Evolutionary conservation across 2,329 filamentous ascomycete genomes (phyloP).

Genomic region (Aureobasidium sp.): DNA sequence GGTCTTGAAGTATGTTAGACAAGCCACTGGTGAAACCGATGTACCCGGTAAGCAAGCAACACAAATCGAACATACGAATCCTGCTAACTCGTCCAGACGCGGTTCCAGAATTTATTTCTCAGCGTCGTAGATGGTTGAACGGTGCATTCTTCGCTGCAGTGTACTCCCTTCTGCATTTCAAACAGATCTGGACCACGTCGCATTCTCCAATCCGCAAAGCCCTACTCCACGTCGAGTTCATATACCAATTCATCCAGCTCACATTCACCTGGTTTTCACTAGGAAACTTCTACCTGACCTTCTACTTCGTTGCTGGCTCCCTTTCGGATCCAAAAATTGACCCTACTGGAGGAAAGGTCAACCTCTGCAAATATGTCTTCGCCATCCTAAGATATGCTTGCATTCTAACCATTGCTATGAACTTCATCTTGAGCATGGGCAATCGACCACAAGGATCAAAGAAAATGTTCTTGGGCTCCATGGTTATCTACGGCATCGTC

Average conservation of each 20-base stretch:
- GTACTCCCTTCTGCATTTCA: constrained; percentile 92
- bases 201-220: constrained; percentile 85
- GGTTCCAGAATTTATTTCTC: constrained; percentile 94
- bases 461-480: constrained; percentile 78
- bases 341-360: constrained; percentile 70
- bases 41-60: constrained; percentile 66
- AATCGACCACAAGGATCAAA: constrained; percentile 93
- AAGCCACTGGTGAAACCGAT: constrained; percentile 93
- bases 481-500: constrained; percentile 86
- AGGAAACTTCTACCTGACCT: constrained; percentile 96
- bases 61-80: background rate
- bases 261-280: constrained; percentile 97
- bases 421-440: constrained; percentile 94
- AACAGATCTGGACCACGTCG: constrained; percentile 87
- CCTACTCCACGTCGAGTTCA: constrained; percentile 85
- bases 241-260: constrained; percentile 89
- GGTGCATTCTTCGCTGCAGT: constrained; percentile 98
- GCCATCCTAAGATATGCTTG: constrained; percentile 76
- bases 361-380: constrained; percentile 79
- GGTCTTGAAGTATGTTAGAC: constrained; percentile 97
- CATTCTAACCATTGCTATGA: constrained; percentile 80
- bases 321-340: constrained; percentile 72
- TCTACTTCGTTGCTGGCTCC: constrained; percentile 95
- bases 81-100: constrained; percentile 51
- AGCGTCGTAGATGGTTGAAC: constrained; percentile 94